Evolutionary conservation across 2,329 filamentous ascomycete species (phyloP), one percentile per base, ranked within the genome.

Genomic region (Sordariomycetes sp.): DNA sequence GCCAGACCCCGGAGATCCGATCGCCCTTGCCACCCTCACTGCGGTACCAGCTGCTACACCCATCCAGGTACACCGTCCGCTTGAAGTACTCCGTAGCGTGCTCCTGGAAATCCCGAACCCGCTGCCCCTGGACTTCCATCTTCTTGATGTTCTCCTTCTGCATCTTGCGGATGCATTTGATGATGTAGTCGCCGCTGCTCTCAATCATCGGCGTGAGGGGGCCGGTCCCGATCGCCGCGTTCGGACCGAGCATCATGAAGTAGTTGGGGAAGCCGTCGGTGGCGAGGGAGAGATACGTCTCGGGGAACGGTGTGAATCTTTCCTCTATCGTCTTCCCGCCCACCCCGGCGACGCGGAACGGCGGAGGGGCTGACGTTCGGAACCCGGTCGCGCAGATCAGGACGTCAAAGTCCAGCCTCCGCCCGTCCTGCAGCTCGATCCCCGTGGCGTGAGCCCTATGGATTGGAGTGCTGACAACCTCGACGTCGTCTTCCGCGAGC

Each of bases 21-120:
- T 72, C 64, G 4, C 72, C 73, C 8, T 62, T 64, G 25, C 71
- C 74, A 18, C 70, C 70, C 10, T 73, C 70, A 40, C 72, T 71
- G 64, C 79, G 77, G 65, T 82, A 83, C 79, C 79, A 82, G 57
- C 74, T 78, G 60, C 73, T 74, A 65, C 79, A 82, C 11, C 68
- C 65, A 48, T 75, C 76, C 6, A 70, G 67, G 64, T 78, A 80
- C 2, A 80, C 76, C 0, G 75, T 79, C 5, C 70, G 65, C 61
- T 73, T 70, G 64, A 81, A 78, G 62, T 80, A 78, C 55, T 72
- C 71, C 48, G 74, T 70, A 37, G 74, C 71, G 64, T 77, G 80
- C 32, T 68, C 70, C 50, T 68, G 69, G 63, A 79, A 81, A 59
- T 79, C 77, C n/a, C 71, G 65, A 24, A 79, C 73, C 14, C 74